Evolutionary conservation across 768 basidiomycete species (phyloP), one percentile per base, ranked within the genome.

Genomic region (Lepiota venenata): DNA sequence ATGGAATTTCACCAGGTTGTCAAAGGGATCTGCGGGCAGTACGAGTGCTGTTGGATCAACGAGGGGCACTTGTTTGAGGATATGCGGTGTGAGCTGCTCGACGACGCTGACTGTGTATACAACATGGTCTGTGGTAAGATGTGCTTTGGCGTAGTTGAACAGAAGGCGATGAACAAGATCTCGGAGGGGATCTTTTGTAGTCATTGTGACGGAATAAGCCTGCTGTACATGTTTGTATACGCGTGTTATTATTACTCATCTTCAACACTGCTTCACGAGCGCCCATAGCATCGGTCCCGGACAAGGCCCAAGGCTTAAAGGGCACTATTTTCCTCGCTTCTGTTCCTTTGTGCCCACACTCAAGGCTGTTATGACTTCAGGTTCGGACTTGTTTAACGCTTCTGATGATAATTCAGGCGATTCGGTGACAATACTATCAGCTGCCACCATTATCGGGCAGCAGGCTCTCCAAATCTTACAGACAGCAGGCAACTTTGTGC

Each of bases 71-170:
- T 14, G 5, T 35, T 47, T 38, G 8, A 58, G 20, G 29, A 55
- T 38, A 12, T 47, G n/a, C 3, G 53, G 53, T 16, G 20, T 18
- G 8, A 55, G 39, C 45, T 58, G 49, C 15, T 47, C 35, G 29
- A 41, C 36, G 20, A 55, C n/a, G 32, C 46, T 29, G 16, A 21
- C 5, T 14, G 57, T 42, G 27, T 47, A 55, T 29, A 39, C 42
- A 16, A 47, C n/a, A 39, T 58, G 50, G 37, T 58, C 44, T 10
- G 25, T 42, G 27, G 53, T 53, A 18, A 55, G 45, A 18, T 58
- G 39, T 3, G 42, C 42, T 50, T 55, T 50, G 11, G 51, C 53
- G 16, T 58, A 58, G 38, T 20, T 45, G 53, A 22, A 44, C 37
- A 55, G 25, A 7, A 55, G 49, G 2, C 15, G 44, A 15, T 55